Percentiles rank a stretch among this genome's conserved stretches.
Conservation (phyloP, 768 basidiomycete species). For the Butyriboletus loyo region DNA sequence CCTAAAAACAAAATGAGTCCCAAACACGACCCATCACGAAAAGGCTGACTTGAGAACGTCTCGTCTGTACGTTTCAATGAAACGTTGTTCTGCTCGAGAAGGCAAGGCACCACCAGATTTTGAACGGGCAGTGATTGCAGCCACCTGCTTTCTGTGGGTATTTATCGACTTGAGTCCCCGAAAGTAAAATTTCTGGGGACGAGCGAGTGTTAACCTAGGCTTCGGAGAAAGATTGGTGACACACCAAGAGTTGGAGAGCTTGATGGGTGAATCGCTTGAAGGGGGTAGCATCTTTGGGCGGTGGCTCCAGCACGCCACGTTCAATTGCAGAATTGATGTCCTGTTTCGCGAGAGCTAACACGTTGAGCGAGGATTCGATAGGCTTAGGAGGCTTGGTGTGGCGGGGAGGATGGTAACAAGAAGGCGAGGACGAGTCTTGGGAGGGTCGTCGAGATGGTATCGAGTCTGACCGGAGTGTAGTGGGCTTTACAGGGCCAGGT, state of each 20-base stretch:
- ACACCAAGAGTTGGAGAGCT: slow-evolving; percentile 44
- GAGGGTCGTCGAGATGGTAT: slow-evolving; percentile 18
- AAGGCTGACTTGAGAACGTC: slow-evolving; percentile 66
- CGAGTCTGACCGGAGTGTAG: slow-evolving; percentile 22
- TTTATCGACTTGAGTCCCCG: slow-evolving; percentile 72
- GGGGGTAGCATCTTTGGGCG: slow-evolving; percentile 59
- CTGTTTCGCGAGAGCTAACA: slow-evolving; percentile 53
- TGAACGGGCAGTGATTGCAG: slow-evolving; percentile 53
- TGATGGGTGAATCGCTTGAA: slow-evolving; percentile 50
- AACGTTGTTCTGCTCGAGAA: slow-evolving; percentile 65
- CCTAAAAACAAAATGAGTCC: slow-evolving; percentile 29
- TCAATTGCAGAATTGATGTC: slow-evolving; percentile 64
- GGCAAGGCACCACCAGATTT: slow-evolving; percentile 58
- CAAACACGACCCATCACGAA: background rate
- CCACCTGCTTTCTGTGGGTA: slow-evolving; percentile 53
- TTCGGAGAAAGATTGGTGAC: slow-evolving; percentile 11
- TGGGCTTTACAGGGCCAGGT: slow-evolving; percentile 57
- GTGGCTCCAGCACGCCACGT: slow-evolving; percentile 66
- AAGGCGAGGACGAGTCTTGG: slow-evolving; percentile 24
- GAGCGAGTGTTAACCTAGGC: background rate
- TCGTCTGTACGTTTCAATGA: slow-evolving; percentile 61
- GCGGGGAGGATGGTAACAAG: slow-evolving; percentile 26
- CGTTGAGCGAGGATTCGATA: slow-evolving; percentile 17
- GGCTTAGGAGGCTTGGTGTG: slow-evolving; percentile 20
- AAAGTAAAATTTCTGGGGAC: slow-evolving; percentile 75